These are phyloP conservation scores for Pythium chondricola DNA, from an alignment of 352 stramenopile species.

Conservation along the genomic window DNA sequence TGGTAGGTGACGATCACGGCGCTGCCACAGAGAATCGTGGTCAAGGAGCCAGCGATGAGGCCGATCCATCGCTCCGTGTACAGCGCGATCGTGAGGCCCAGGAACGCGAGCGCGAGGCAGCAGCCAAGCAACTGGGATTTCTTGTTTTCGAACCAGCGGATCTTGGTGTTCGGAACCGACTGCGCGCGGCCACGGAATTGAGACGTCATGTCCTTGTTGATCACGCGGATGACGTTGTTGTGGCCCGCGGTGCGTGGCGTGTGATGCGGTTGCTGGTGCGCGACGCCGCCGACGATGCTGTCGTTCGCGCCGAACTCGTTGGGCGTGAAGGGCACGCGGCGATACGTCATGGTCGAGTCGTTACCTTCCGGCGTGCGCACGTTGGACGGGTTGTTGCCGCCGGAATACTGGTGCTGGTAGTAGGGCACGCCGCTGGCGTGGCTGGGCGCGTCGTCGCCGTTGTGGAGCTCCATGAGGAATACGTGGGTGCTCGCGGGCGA, in stretches of 20 bases:
- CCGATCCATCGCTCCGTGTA: conserved; percentile 87
- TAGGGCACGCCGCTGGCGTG: conserved; percentile 23
- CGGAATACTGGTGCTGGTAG: conserved; percentile 25
- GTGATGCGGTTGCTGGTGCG: conserved; percentile 55
- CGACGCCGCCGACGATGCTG: conserved; percentile 31
- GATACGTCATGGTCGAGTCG: conserved; percentile 41
- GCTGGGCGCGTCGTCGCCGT: conserved; percentile 23
- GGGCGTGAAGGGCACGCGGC: conserved; percentile 19
- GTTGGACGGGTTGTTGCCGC: conserved; percentile 23
- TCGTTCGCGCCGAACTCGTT: conserved; percentile 24
- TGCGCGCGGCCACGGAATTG: conserved; percentile 78
- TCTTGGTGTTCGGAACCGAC: conserved; percentile 59
- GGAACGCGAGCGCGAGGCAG: conserved; percentile 81
- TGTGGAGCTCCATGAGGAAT: conserved; percentile 65
- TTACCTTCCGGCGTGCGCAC: conserved; percentile 29
- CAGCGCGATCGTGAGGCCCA: conserved; percentile 79
- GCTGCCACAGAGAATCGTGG: conserved; percentile 84
- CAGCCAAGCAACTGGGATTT: conserved; percentile 84
- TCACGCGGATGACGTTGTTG: conserved; percentile 83
- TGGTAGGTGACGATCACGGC: conserved; percentile 84
- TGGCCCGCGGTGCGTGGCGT: conserved; percentile 45
- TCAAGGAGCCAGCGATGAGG: conserved; percentile 81
- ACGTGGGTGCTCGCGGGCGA: conserved; percentile 35
- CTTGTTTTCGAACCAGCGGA: conserved; percentile 86
- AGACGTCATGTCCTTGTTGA: conserved; percentile 87